Conservation (phyloP, 2,329 filamentous ascomycete species). For the Beauveria scarabaeidicola region DNA sequence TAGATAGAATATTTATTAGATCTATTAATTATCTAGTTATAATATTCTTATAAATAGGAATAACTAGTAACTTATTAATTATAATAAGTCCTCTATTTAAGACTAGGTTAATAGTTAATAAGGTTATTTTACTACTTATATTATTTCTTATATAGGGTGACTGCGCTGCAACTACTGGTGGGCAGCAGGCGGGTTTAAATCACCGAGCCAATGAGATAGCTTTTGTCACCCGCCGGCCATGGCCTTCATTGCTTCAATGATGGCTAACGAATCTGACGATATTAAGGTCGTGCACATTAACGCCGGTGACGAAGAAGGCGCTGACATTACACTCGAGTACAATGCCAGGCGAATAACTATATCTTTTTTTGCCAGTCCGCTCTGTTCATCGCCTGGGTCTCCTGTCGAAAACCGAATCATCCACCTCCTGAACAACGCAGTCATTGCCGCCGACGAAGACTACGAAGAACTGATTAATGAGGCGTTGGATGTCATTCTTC, state of each 20-base stretch:
- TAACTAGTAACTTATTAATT: too few species aligned
- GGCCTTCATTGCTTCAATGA: not conserved
- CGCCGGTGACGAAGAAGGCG: constrained; percentile 4
- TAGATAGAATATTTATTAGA: too few species aligned
- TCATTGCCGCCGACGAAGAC: not conserved
- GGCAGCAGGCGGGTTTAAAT: too few species aligned
- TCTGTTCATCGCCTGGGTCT: not conserved
- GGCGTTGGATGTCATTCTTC: not conserved
- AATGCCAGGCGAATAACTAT: not conserved
- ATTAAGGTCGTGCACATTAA: constrained; percentile 1
- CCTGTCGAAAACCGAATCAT: not conserved
- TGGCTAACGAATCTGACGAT: not conserved
- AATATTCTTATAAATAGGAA: too few species aligned
- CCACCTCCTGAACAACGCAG: not conserved
- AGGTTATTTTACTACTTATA: too few species aligned
- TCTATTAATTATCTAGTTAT: too few species aligned
- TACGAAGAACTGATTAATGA: not conserved
- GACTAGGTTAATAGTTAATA: too few species aligned
- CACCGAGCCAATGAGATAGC: too few species aligned
- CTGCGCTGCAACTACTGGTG: too few species aligned
- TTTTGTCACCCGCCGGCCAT: too few species aligned
- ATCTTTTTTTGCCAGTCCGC: not conserved
- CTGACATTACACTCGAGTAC: constrained; percentile 1
- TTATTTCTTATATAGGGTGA: too few species aligned
- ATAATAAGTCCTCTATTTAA: too few species aligned